phyloP scores from a whole-genome alignment of 495 filamentous ascomycete species.

The Stereocaulon alpinum region DNA sequence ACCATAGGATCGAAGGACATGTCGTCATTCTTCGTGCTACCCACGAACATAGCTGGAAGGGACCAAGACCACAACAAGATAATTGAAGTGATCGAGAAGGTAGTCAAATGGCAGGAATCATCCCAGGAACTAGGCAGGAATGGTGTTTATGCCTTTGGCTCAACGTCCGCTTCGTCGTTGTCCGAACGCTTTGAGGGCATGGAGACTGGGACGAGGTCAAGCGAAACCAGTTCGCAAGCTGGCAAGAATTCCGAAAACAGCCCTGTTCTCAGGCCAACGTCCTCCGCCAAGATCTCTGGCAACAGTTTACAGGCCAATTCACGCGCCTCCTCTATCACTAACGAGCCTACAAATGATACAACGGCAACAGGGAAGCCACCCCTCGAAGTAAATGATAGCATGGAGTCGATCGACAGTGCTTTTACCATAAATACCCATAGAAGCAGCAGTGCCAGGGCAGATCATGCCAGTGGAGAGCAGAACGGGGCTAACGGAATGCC shows the following conservation, averaged over 20 bases:
- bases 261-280: conserved; percentile 29
- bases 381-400: conserved; percentile 13
- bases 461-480: conserved; percentile 3
- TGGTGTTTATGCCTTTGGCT: conserved; percentile 6
- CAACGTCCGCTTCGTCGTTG: conserved; percentile 9
- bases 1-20: conserved; percentile 65
- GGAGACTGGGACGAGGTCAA: conserved; percentile 31
- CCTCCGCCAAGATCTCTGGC: conserved; percentile 16
- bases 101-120: conserved; percentile 45
- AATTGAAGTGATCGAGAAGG: conserved; percentile 60
- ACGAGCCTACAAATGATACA: not conserved
- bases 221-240: conserved; percentile 44
- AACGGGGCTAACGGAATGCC: conserved; percentile 16
- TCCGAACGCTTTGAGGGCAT: conserved; percentile 40
- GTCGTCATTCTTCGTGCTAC: conserved; percentile 78
- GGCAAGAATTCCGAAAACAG: conserved; percentile 27
- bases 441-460: conserved; percentile 9
- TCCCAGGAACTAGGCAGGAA: not conserved
- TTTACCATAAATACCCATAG: conserved; percentile 14
- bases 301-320: conserved; percentile 12
- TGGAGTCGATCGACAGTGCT: conserved; percentile 21
- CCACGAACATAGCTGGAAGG: conserved; percentile 68
- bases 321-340: not conserved
- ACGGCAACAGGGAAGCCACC: conserved; percentile 10
- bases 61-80: conserved; percentile 58